Evolutionary conservation across 352 stramenopile genomes (phyloP).

Genomic region (Phytopythium sindhum): DNA sequence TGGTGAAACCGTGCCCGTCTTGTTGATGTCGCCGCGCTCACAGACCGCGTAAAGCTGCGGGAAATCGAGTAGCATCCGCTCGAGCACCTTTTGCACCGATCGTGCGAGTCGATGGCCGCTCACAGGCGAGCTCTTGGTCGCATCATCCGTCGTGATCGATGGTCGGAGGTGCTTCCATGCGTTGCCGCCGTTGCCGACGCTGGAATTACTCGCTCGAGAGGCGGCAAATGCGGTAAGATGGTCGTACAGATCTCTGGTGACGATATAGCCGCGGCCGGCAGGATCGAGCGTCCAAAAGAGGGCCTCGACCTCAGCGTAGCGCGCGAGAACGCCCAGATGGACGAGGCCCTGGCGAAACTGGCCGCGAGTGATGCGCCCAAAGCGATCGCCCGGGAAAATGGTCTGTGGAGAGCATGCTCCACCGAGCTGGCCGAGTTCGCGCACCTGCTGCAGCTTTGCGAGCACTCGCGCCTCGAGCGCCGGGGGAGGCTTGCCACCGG

Average conservation of each 20-base stretch:
- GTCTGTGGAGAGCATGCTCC: constrained; percentile 40
- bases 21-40: constrained; percentile 35
- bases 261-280: constrained; percentile 54
- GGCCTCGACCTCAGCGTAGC: constrained; percentile 65
- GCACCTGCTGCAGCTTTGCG: constrained; percentile 55
- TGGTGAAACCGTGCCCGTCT: constrained; percentile 37
- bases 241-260: constrained; percentile 57
- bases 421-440: constrained; percentile 54
- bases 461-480: constrained; percentile 57
- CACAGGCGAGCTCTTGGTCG: background rate
- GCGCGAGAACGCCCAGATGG: constrained; percentile 52
- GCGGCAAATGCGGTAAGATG: constrained; percentile 43
- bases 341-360: constrained; percentile 74
- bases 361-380: constrained; percentile 62
- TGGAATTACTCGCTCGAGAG: constrained; percentile 7
- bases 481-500: constrained; percentile 25
- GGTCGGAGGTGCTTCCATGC: constrained; percentile 26
- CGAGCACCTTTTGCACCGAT: constrained; percentile 69
- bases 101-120: constrained; percentile 21
- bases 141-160: constrained; percentile 22
- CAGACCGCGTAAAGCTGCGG: constrained; percentile 43
- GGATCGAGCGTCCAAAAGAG: constrained; percentile 79
- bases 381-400: constrained; percentile 69
- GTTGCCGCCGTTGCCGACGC: background rate
- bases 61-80: constrained; percentile 55